Conservation (phyloP, 805 yeast genomes). For the Grigorovia transvaalensis region DNA sequence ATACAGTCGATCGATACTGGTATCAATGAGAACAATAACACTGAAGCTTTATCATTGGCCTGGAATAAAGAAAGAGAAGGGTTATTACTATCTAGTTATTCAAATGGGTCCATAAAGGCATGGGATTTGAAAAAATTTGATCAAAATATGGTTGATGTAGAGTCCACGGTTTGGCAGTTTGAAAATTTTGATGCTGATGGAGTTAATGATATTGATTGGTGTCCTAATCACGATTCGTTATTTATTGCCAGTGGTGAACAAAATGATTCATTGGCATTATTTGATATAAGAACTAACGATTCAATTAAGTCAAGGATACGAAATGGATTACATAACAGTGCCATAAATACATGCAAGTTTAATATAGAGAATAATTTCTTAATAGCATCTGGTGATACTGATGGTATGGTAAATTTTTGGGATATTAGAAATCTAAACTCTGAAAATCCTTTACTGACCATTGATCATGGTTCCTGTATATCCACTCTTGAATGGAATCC, state of each 20-base stretch:
- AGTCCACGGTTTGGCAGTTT: conserved; percentile 13
- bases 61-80: conserved; percentile 69
- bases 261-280: conserved; percentile 34
- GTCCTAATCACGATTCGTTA: conserved; percentile 47
- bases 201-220: conserved; percentile 66
- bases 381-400: conserved; percentile 57
- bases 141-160: conserved; percentile 16
- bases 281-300: conserved; percentile 39
- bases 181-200: conserved; percentile 34
- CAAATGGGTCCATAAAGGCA: conserved; percentile 51
- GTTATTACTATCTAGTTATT: conserved; percentile 45
- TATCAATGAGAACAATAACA: conserved; percentile 14
- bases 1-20: background rate
- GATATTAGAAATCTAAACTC: conserved; percentile 45
- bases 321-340: conserved; percentile 12
- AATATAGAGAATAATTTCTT: conserved; percentile 46
- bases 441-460: conserved; percentile 19
- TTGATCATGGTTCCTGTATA: conserved; percentile 40
- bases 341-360: conserved; percentile 50
- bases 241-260: conserved; percentile 63
- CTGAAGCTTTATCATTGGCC: conserved; percentile 58
- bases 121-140: conserved; percentile 52
- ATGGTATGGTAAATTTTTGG: conserved; percentile 49
- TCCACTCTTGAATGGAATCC: conserved; percentile 72
- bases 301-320: conserved; percentile 1